phyloP scores from a whole-genome alignment of 192 early-diverging fungal genomes.

The Mortierella claussenii region DNA sequence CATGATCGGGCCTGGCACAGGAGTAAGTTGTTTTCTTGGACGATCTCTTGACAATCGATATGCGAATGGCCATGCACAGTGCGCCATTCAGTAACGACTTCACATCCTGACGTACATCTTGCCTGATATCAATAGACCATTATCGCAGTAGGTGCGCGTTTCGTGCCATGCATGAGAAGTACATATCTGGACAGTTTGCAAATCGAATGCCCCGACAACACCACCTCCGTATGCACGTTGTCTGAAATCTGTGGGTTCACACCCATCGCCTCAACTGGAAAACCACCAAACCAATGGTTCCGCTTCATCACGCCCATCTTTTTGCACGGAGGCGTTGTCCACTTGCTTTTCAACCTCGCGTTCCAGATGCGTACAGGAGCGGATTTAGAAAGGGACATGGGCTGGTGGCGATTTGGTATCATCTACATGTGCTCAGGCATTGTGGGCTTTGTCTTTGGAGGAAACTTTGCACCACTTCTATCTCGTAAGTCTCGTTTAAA shows the following conservation, averaged over 20 bases:
- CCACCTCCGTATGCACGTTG: constrained; percentile 51
- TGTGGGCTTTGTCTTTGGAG: constrained; percentile 85
- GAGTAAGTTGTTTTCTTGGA: constrained; percentile 52
- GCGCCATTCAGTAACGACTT: too few species aligned
- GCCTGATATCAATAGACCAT: constrained; percentile 67
- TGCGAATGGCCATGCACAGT: too few species aligned
- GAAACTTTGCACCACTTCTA: constrained; percentile 62
- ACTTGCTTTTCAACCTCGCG: constrained; percentile 79
- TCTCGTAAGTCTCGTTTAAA: constrained; percentile 54
- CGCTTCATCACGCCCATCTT: constrained; percentile 86
- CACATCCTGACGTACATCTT: too few species aligned
- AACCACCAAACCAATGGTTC: constrained; percentile 78
- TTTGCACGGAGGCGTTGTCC: constrained; percentile 84
- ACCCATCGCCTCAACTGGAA: constrained; percentile 55
- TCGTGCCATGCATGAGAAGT: constrained; percentile 82
- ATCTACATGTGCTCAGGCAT: constrained; percentile 82
- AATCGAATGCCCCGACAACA: constrained; percentile 55
- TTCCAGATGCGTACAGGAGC: constrained; percentile 78
- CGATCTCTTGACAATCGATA: too few species aligned
- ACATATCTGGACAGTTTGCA: constrained; percentile 26
- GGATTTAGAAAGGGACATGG: constrained; percentile 81
- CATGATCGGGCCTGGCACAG: constrained; percentile 82
- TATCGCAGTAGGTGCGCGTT: constrained; percentile 78
- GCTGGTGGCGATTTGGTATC: constrained; percentile 72
- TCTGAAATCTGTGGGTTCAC: constrained; percentile 70